Conservation (phyloP, 2,329 filamentous ascomycete species). For the Claviceps africana region DNA sequence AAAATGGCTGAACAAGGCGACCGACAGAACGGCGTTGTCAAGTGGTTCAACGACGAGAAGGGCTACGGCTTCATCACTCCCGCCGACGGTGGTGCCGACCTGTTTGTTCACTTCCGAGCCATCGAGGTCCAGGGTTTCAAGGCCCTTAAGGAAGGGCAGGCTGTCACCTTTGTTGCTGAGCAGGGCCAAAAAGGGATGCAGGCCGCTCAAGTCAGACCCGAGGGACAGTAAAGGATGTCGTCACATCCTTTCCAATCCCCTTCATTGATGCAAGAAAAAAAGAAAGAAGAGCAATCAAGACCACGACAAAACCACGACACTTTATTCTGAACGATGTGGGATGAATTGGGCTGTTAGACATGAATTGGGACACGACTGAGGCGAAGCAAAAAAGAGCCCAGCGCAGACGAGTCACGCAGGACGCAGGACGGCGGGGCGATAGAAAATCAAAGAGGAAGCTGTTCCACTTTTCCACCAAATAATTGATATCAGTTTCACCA, state of each 20-base stretch:
- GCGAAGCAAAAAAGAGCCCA: not conserved
- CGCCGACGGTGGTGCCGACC: constrained; percentile 2
- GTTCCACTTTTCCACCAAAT: constrained; percentile 3
- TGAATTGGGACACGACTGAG: not conserved
- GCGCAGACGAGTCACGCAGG: not conserved
- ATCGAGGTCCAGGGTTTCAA: constrained; percentile 9
- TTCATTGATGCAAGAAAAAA: not conserved
- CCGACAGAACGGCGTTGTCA: constrained; percentile 7
- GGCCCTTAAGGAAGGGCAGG: constrained; percentile 9
- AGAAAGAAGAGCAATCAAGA: not conserved
- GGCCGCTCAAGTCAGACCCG: constrained; percentile 14
- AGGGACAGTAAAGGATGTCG: not conserved
- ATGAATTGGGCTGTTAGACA: not conserved
- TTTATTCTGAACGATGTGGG: not conserved
- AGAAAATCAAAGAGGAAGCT: constrained; percentile 1
- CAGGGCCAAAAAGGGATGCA: constrained; percentile 9
- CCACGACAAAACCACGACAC: not conserved
- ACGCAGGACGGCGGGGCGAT: not conserved
- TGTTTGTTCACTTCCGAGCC: constrained; percentile 10
- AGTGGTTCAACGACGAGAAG: constrained; percentile 12
- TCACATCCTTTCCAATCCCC: not conserved
- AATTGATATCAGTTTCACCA: constrained; percentile 3
- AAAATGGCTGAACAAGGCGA: constrained; percentile 8
- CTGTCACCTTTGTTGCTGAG: constrained; percentile 5
- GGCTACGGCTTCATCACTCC: constrained; percentile 10